Evolutionary conservation across 176 grass and related monocot species (phyloP), one percentile per base, ranked within the genome.

Genomic region (Olyra latifolia): DNA sequence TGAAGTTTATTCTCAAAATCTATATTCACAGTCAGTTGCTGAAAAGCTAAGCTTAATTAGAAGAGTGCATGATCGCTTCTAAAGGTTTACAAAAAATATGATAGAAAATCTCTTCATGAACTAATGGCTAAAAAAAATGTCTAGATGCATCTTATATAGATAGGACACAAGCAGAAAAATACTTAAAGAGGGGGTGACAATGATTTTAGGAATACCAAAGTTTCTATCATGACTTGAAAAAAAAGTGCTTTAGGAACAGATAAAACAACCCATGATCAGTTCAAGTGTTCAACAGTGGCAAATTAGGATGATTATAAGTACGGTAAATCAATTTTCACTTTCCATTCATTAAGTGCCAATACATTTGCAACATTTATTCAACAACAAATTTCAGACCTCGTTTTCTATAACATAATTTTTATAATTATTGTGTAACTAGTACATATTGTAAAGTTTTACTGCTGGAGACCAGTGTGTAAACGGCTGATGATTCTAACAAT

Each of bases 71-170:
- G 71, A 22, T 40, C 14, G 62, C 43, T 71, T 69, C 14, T 17
- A 1, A 69, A 27, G 9, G 20, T 41, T 54, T 29, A 20, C 12
- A 61, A 52, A 71, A 29, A 42, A 8, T 83, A 5, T 3, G 4
- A 69, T 2, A 77, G 44, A 54, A 76, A 77, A 19, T 20, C 8
- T 16, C 43, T 84, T 12, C 56, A 69, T 68, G 23, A 53, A 71
- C 44, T 72, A 29, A 53, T 35, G 9, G 9, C 44, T 43, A 63
- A 39, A 77, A 49, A 52, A 60, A 14, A 65, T 13, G 12, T 39
- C n/a, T 1, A 32, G 4, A 42, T 20, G 8, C 39, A 47, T 77
- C 57, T 62, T 46, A 73, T 62, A 19, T 20, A 43, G 69, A 74
- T 65, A 19, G 39, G 16, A 46, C 16, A 56, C 16, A 66, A 30